These are phyloP conservation scores for Plenodomus biglobosus DNA, from an alignment of 2,329 filamentous ascomycete species.

Conservation along the genomic window DNA sequence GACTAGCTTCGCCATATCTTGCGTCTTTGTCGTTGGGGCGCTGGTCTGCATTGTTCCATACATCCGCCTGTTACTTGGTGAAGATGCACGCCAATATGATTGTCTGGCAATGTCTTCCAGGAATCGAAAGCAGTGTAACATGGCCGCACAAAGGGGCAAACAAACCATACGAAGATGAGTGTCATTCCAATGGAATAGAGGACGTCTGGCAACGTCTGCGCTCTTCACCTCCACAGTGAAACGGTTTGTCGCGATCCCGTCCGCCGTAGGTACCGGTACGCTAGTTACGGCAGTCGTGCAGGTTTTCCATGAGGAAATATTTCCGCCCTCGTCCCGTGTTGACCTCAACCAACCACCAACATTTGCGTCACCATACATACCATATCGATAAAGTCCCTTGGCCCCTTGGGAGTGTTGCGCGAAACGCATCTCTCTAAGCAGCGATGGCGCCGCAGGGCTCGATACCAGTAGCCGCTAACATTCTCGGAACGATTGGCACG, in stretches of 20 bases:
- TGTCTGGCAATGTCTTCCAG: background rate
- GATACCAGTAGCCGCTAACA: constrained; percentile 56
- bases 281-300: too few relatives aligned
- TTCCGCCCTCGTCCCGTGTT: background rate
- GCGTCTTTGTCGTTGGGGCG: background rate
- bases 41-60: background rate
- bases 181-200: too few relatives aligned
- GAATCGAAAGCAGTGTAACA: background rate
- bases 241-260: background rate
- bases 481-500: constrained; percentile 61
- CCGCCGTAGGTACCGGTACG: too few relatives aligned
- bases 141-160: too few relatives aligned
- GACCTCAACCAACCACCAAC: background rate
- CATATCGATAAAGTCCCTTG: too few relatives aligned
- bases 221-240: background rate
- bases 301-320: background rate
- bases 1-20: background rate
- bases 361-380: too few relatives aligned
- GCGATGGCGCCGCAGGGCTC: constrained; percentile 27
- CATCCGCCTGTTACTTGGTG: background rate
- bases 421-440: too few relatives aligned
- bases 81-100: background rate
- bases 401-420: too few relatives aligned
- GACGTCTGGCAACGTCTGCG: background rate
- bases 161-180: too few relatives aligned